These are phyloP conservation scores for Talaromyces sp. DNA, from an alignment of 2,329 filamentous ascomycete genomes.

Conservation along the genomic window DNA sequence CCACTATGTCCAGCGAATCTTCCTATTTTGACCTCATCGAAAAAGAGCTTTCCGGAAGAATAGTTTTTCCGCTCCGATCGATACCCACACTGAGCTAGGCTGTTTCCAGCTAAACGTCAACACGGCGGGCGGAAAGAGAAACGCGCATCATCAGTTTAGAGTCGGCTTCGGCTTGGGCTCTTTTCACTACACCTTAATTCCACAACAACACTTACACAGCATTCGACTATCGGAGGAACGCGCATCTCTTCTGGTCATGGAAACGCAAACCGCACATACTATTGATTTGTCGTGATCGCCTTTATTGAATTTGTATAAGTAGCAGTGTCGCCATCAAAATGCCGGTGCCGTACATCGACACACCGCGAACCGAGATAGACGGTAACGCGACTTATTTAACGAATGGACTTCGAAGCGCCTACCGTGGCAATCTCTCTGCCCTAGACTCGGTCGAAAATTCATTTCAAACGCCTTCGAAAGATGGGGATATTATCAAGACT, in stretches of 20 bases:
- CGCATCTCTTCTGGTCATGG: conserved; percentile 23
- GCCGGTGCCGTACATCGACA: conserved; percentile 71
- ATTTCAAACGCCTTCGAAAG: conserved; percentile 75
- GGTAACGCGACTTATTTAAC: conserved; percentile 80
- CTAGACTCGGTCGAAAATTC: conserved; percentile 86
- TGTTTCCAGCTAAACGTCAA: conserved; percentile 41
- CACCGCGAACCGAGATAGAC: conserved; percentile 73
- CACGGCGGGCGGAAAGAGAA: conserved; percentile 24
- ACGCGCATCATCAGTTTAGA: conserved; percentile 20
- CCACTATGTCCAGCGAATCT: background rate
- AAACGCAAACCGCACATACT: conserved; percentile 19
- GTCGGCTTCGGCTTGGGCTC: conserved; percentile 15
- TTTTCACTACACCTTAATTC: conserved; percentile 5
- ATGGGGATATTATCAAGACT: conserved; percentile 71
- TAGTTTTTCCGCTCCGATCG: background rate
- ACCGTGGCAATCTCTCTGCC: conserved; percentile 40
- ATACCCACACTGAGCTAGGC: conserved; percentile 26
- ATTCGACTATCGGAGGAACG: background rate
- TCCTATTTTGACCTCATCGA: conserved; percentile 5
- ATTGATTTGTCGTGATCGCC: conserved; percentile 1
- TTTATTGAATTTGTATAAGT: conserved; percentile 14
- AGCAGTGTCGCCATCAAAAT: conserved; percentile 45
- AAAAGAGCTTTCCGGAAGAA: conserved; percentile 13
- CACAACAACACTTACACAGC: background rate
- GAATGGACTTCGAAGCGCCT: conserved; percentile 58